Conservation (phyloP, 768 basidiomycete genomes). For the Pluteus cervinus region DNA sequence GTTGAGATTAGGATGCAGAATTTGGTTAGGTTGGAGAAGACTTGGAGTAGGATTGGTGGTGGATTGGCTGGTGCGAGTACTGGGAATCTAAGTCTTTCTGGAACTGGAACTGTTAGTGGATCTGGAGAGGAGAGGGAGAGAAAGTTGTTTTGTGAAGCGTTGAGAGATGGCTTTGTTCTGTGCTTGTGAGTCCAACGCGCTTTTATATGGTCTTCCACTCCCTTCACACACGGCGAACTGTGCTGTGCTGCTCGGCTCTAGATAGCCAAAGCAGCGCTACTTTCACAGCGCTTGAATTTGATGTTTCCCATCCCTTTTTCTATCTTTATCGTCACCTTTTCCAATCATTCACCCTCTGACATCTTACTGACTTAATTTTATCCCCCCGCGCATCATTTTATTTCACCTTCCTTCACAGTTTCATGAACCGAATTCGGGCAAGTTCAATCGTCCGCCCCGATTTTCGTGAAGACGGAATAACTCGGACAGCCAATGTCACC, state of each 20-base stretch:
- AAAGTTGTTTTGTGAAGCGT: constrained; percentile 63
- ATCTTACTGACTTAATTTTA: neutral
- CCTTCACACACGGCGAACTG: too few species aligned
- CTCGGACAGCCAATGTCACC: constrained; percentile 64
- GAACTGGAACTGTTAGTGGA: constrained; percentile 36
- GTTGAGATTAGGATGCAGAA: constrained; percentile 62
- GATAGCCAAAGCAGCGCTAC: too few species aligned
- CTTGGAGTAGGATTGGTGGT: constrained; percentile 54
- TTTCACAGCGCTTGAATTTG: too few species aligned
- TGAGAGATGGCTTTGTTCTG: constrained; percentile 80
- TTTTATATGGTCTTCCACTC: too few species aligned
- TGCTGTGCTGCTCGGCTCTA: too few species aligned
- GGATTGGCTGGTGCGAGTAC: constrained; percentile 34
- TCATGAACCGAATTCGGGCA: constrained; percentile 73
- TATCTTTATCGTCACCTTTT: constrained; percentile 13
- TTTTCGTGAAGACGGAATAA: constrained; percentile 58
- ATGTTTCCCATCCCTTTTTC: constrained; percentile 8
- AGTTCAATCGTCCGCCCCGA: constrained; percentile 57
- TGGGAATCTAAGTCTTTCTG: constrained; percentile 16
- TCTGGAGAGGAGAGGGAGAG: constrained; percentile 74
- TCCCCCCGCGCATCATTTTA: constrained; percentile 7
- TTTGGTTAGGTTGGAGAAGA: constrained; percentile 62
- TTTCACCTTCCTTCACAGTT: constrained; percentile 48
- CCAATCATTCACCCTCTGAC: constrained; percentile 2
- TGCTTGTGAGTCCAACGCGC: constrained; percentile 92